Evolutionary conservation across 768 basidiomycete genomes (phyloP).

Genomic region (Podaxis mareebaensis): DNA sequence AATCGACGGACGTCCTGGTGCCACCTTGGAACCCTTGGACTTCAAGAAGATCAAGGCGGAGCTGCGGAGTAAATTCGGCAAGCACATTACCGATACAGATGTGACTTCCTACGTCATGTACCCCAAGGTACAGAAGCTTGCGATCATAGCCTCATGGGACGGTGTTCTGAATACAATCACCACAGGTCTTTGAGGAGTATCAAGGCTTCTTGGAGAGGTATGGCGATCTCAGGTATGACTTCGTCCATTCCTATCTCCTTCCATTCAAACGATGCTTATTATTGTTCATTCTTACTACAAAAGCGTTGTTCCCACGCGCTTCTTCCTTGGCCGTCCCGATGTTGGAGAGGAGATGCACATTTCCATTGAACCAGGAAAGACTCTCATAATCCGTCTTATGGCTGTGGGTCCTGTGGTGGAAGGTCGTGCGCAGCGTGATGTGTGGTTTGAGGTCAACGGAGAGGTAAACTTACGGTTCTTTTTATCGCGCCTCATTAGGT

Average conservation of each 20-base stretch:
- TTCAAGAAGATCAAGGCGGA: slow-evolving; percentile 97
- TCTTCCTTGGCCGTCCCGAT: slow-evolving; percentile 92
- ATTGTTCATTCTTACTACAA: background rate
- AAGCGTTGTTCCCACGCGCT: slow-evolving; percentile 95
- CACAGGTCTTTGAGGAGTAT: slow-evolving; percentile 94
- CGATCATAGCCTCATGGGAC: background rate
- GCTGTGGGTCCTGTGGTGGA: slow-evolving; percentile 93
- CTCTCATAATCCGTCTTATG: slow-evolving; percentile 93
- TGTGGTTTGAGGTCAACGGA: slow-evolving; percentile 98
- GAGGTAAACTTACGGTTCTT: slow-evolving; percentile 53
- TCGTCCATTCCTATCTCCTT: background rate
- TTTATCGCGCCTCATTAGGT: slow-evolving; percentile 13
- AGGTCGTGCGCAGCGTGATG: slow-evolving; percentile 89
- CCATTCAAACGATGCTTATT: background rate
- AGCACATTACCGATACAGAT: slow-evolving; percentile 90
- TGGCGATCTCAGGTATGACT: slow-evolving; percentile 83
- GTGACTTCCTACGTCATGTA: slow-evolving; percentile 98
- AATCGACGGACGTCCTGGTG: slow-evolving; percentile 93
- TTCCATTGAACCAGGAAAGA: slow-evolving; percentile 95
- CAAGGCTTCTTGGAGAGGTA: slow-evolving; percentile 94
- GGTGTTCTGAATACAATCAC: background rate
- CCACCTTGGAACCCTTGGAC: slow-evolving; percentile 83
- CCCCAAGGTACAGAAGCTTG: slow-evolving; percentile 67
- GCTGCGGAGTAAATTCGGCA: slow-evolving; percentile 90
- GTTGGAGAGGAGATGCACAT: slow-evolving; percentile 97